A percentile compares a stretch with the other conserved stretches of the same genome.
phyloP scores from a whole-genome alignment of 1,139 yeast species.

The Sugiyamaella grinbergsii region DNA sequence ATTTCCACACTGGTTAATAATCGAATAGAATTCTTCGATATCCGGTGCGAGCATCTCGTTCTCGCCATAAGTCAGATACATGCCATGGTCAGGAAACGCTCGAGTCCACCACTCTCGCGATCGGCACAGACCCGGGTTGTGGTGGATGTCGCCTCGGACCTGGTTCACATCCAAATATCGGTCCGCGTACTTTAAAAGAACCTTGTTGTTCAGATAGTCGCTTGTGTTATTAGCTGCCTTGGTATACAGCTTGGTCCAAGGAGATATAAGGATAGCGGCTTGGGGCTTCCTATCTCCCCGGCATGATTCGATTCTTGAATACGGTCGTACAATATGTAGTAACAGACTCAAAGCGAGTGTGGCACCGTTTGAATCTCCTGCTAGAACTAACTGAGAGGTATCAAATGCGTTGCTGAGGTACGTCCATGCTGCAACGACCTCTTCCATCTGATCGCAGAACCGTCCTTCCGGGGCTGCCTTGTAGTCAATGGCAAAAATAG shows the following conservation, averaged over 20 bases:
- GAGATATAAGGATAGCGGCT: constrained; percentile 47
- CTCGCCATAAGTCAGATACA: constrained; percentile 46
- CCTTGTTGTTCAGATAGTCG: constrained; percentile 35
- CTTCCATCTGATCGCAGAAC: constrained; percentile 38
- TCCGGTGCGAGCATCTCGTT: constrained; percentile 46
- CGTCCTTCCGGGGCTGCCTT: constrained; percentile 34
- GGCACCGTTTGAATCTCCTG: constrained; percentile 52
- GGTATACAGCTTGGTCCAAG: constrained; percentile 37
- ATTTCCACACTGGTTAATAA: constrained; percentile 27
- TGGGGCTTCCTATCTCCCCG: constrained; percentile 37
- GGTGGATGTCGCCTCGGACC: constrained; percentile 35
- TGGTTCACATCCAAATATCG: constrained; percentile 23
- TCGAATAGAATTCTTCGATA: constrained; percentile 40
- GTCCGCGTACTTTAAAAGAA: constrained; percentile 28
- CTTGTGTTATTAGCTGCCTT: constrained; percentile 25
- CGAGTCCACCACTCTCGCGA: constrained; percentile 46
- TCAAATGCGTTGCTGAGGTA: constrained; percentile 34
- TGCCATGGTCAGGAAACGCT: constrained; percentile 43
- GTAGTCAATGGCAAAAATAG: constrained; percentile 45
- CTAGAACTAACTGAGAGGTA: constrained; percentile 38
- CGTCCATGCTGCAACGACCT: constrained; percentile 41
- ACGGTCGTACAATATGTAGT: constrained; percentile 41
- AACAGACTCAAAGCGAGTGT: constrained; percentile 44
- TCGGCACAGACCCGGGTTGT: constrained; percentile 44
- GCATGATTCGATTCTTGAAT: constrained; percentile 27